Evolutionary conservation across 2,329 filamentous ascomycete genomes (phyloP).

Genomic region (Colletotrichum neosansevieriae): DNA sequence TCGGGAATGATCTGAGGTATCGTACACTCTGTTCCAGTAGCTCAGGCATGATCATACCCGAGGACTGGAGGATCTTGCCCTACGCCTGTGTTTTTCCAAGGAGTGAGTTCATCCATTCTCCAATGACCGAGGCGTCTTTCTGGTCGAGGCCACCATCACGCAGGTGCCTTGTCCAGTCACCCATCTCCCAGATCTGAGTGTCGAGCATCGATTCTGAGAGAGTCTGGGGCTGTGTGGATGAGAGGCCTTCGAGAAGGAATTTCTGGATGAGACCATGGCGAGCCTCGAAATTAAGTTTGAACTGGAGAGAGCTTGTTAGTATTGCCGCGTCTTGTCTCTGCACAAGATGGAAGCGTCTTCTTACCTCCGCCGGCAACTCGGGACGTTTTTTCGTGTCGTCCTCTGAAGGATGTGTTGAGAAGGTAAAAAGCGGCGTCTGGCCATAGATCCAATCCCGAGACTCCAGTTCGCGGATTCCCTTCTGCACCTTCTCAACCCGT

Average conservation of each 20-base stretch:
- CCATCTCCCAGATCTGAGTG: conserved; percentile 36
- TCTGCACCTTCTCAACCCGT: conserved; percentile 64
- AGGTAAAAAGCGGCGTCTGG: conserved; percentile 87
- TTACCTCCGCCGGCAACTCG: conserved; percentile 59
- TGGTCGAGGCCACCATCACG: conserved; percentile 14
- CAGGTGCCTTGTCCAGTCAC: conserved; percentile 35
- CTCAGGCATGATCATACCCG: background rate
- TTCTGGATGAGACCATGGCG: conserved; percentile 53
- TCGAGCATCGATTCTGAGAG: conserved; percentile 25
- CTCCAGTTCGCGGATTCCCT: conserved; percentile 71
- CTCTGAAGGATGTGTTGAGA: conserved; percentile 71
- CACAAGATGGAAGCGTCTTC: conserved; percentile 27
- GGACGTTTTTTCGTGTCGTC: conserved; percentile 70
- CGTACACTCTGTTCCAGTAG: background rate
- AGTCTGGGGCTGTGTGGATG: background rate
- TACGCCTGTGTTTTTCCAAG: conserved; percentile 5
- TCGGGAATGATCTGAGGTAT: background rate
- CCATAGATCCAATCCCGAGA: conserved; percentile 82
- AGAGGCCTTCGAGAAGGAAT: conserved; percentile 44
- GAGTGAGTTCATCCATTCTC: conserved; percentile 35
- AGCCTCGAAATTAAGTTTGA: conserved; percentile 51
- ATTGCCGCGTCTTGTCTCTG: fast-evolving
- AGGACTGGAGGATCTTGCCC: background rate
- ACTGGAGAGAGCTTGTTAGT: conserved; percentile 4
- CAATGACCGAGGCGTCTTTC: conserved; percentile 25